phyloP scores from a whole-genome alignment of 805 yeast genomes.

The Scheffersomyces lignosus region DNA sequence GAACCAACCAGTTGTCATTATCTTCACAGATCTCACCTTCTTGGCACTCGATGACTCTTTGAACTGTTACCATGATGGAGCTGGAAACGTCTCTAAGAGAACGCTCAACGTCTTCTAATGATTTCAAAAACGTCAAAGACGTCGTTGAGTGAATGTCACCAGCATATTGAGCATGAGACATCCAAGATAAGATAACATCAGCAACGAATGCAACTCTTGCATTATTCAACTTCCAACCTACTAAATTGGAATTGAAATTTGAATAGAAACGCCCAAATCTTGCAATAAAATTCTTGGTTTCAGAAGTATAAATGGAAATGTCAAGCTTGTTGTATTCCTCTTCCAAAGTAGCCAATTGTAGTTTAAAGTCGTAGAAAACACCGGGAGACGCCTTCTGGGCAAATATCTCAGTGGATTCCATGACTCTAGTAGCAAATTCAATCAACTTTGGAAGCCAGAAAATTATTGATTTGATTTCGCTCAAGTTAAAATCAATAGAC shows the following conservation, averaged over 20 bases:
- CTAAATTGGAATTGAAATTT: constrained; percentile 25
- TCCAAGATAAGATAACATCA: constrained; percentile 50
- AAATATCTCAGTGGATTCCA: constrained; percentile 11
- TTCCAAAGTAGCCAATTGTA: constrained; percentile 12
- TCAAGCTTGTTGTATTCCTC: constrained; percentile 21
- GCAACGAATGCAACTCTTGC: constrained; percentile 44
- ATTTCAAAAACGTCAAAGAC: constrained; percentile 10
- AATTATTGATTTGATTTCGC: constrained; percentile 11
- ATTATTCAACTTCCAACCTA: constrained; percentile 33
- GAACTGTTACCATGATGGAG: constrained; percentile 66
- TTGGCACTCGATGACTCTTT: constrained; percentile 48
- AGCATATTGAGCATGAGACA: constrained; percentile 18
- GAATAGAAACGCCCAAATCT: constrained; percentile 19
- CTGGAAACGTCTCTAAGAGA: constrained; percentile 52
- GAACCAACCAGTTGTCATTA: constrained; percentile 66
- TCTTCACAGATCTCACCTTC: constrained; percentile 38
- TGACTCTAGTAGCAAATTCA: constrained; percentile 28
- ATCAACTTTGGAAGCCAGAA: constrained; percentile 39
- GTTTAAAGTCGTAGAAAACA: constrained; percentile 16
- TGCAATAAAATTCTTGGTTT: constrained; percentile 16
- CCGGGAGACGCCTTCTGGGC: constrained; percentile 6
- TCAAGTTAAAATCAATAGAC: constrained; percentile 18
- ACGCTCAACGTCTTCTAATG: constrained; percentile 43
- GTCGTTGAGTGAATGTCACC: constrained; percentile 25
- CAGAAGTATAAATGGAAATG: constrained; percentile 10